Base-by-base conservation (phyloP, 2,329 filamentous ascomycete genomes). In the Exserohilum rostratum region DNA sequence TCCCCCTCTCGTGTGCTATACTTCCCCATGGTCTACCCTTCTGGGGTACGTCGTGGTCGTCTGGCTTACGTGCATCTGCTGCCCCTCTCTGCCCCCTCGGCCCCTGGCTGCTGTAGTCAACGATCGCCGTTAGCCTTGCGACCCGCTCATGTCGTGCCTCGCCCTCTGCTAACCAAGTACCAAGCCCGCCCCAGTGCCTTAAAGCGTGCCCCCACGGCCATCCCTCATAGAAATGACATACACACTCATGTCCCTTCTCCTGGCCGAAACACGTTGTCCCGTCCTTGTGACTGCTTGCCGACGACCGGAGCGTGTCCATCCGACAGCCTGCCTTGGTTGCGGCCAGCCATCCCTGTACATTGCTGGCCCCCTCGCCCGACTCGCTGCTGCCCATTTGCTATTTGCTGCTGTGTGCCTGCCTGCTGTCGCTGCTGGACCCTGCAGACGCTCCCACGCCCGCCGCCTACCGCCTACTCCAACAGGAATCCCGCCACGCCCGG, bases 391-490 rank as follows among this genome's bases (percentile, higher is more conserved):
- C 34, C 13, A 35, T 17, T 18, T 35, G 34, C 22, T 25, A 7
- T 4, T 4, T 7, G 22, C 4, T 7, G 22, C 22, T 25, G 22
- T 7, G 4, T 25, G 22, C 39, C 39, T 18, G 39, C 44, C 40
- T 30, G 25, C 49, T 57, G 55, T 46, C 53, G 60, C 58, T 40
- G 64, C 62, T 67, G 63, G 67, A 68, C 67, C 67, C 65, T 69
- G 67, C 62, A 68, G 64, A 56, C 50, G 62, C 62, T 57, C 60
- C 60, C 62, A 59, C 58, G 57, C 46, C 4, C 22, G n/a, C n/a
- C n/a, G n/a, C n/a, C n/a, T n/a, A n/a, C n/a, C n/a, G 22, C 35
- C 15, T 59, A 51, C 45, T 53, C 44, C 35, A 4, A 25, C 57
- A 46, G 59, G 58, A 29, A 44, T 57, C 40, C 34, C 50, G 49